Conservation (phyloP, 768 basidiomycete genomes). For the Guyanaporus albipodus region DNA sequence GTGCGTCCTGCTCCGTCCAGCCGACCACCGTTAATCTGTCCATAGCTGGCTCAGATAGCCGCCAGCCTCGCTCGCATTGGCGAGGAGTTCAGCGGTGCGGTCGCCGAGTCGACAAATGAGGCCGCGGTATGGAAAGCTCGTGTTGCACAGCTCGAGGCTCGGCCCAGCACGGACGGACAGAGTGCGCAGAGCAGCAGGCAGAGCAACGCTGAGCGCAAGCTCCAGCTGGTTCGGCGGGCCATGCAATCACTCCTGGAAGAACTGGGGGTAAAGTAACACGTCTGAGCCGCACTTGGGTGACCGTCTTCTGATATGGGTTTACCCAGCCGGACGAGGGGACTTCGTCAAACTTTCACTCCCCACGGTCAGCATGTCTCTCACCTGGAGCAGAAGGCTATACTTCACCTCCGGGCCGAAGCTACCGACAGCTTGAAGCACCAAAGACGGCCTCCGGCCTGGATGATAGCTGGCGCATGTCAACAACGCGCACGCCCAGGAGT, state of each 20-base stretch:
- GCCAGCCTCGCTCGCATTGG: conserved; percentile 28
- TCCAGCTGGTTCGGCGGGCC: conserved; percentile 36
- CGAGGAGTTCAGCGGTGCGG: conserved; percentile 25
- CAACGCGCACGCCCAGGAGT: conserved; percentile 35
- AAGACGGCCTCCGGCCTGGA: conserved; percentile 10
- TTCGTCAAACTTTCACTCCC: conserved; percentile 10
- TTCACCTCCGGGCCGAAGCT: conserved; percentile 6
- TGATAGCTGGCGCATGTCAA: conserved; percentile 41
- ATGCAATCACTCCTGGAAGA: conserved; percentile 42
- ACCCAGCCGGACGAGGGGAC: conserved; percentile 21
- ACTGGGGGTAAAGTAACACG: conserved; percentile 31
- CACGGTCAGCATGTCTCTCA: conserved; percentile 1
- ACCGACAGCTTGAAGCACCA: conserved; percentile 4
- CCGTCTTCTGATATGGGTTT: conserved; percentile 3
- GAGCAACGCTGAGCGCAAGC: conserved; percentile 30
- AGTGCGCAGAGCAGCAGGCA: conserved; percentile 31
- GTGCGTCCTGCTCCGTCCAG: conserved; percentile 8
- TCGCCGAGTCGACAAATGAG: conserved; percentile 23
- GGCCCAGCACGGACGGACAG: conserved; percentile 23
- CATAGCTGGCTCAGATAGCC: conserved; percentile 27
- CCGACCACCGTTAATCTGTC: background rate
- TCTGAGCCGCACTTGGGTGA: background rate
- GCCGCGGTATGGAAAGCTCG: conserved; percentile 23
- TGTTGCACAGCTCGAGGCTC: conserved; percentile 37
- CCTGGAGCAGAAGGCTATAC: background rate